Percentiles rank a stretch among this genome's conserved stretches.
phyloP scores from a whole-genome alignment of 805 yeast species.

The Blastobotrys americana region DNA sequence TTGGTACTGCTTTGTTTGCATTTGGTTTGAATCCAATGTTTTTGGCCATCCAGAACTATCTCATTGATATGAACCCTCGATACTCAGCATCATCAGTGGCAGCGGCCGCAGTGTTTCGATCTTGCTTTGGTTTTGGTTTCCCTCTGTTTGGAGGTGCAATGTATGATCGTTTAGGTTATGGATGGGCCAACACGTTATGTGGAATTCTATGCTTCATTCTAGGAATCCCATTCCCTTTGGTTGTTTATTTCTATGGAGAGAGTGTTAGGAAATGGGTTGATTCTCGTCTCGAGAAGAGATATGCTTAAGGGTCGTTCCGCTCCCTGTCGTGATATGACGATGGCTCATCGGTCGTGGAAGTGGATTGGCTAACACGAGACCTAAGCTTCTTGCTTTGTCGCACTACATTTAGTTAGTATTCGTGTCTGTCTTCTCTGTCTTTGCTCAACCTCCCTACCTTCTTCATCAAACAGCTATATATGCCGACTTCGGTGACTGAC shows the following conservation, averaged over 20 bases:
- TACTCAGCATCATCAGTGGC: conserved; percentile 65
- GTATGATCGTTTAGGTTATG: conserved; percentile 52
- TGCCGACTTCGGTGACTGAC: no score
- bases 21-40: conserved; percentile 56
- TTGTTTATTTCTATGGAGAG: conserved; percentile 51
- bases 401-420: no score
- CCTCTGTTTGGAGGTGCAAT: conserved; percentile 57
- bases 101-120: conserved; percentile 61
- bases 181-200: conserved; percentile 65
- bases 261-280: conserved; percentile 54
- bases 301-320: no score
- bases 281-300: conserved; percentile 36
- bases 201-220: conserved; percentile 49
- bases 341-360: no score
- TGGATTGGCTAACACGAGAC: no score
- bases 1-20: conserved; percentile 57
- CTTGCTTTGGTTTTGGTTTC: conserved; percentile 60
- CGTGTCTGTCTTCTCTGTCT: no score
- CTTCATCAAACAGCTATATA: no score
- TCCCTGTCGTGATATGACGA: no score
- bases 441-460: no score
- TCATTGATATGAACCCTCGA: conserved; percentile 63
- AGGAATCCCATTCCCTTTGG: conserved; percentile 60
- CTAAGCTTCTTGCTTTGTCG: no score
- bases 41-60: conserved; percentile 58